Base-by-base conservation (phyloP, 2,329 filamentous ascomycete genomes). In the Lachnellula willkommii region DNA sequence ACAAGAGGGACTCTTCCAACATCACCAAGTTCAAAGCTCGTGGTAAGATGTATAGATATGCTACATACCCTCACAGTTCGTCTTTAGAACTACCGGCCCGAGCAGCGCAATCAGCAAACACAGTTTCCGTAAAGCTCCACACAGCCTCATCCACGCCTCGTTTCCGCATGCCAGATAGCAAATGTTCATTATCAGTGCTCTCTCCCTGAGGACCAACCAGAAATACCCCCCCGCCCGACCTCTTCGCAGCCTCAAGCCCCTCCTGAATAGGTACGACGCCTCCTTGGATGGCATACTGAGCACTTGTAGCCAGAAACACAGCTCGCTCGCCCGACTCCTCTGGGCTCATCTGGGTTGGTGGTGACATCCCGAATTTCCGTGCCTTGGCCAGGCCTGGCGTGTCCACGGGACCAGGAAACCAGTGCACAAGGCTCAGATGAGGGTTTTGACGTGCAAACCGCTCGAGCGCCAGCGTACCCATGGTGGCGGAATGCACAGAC, bases 401-500 rank as follows among this genome's bases (percentile, higher is more conserved):
- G 37, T 66, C 67, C 24, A 73, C 71, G 22, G 61, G 55, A 2
- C 72, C 68, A 0, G 71, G 72, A 49, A 64, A 71, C 20, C 60
- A 60, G 54, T 74, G 71, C 2, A 73, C 53, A 50, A 73, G 72
- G 1, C 62, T 66, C n/a, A 73, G 63, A 9, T 69, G 66, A 0
- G 76, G 76, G 36, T 78, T 73, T 14, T 55, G 47, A 3, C 68
- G 64, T 0, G 77, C 74, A 5, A 82, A 63, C 8, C 75, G 71
- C 47, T 79, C 77, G 36, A 77, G 63, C 0, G 69, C 65, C 0
- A 81, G 68, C 7, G 77, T 77, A 53, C 74, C 75, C 68, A 81
- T 77, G 24, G 74, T 73, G 50, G 72, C 72, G 4, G 75, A 64
- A 46, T 81, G 77, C 9, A 71, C 74, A 15, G 75, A 74, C 7